phyloP scores from a whole-genome alignment of 305 asterid species.

The Fraxinus sp. region DNA sequence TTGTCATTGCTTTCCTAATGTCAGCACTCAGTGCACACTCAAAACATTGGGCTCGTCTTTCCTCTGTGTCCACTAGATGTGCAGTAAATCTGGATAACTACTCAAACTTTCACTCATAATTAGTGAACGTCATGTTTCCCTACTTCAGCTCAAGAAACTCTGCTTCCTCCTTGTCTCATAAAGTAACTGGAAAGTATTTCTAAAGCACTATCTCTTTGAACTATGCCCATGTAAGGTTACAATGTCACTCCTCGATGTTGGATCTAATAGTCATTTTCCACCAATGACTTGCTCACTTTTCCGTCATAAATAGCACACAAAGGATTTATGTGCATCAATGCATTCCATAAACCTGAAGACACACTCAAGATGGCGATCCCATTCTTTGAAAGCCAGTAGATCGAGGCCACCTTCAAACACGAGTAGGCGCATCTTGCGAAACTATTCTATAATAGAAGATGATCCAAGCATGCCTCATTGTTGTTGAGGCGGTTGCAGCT shows the following conservation, averaged over 20 bases:
- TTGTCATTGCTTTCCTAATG: no score
- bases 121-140: background rate
- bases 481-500: no score
- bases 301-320: background rate
- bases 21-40: no score
- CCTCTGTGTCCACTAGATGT: background rate
- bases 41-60: no score
- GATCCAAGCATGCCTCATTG: no score
- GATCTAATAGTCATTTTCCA: background rate
- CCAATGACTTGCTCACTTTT: background rate
- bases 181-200: background rate
- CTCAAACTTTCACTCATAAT: background rate
- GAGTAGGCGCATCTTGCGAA: background rate
- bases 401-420: background rate
- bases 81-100: no score
- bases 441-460: no score
- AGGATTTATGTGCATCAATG: background rate
- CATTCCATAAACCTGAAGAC: background rate
- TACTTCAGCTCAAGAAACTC: background rate
- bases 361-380: background rate
- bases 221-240: background rate
- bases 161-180: background rate
- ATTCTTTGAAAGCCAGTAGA: background rate
- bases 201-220: no score
- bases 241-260: rapidly evolving